Percentiles rank a stretch among this genome's conserved stretches.
phyloP scores from a whole-genome alignment of 2,329 filamentous ascomycete species.

The Kalaharituber pfeilii region DNA sequence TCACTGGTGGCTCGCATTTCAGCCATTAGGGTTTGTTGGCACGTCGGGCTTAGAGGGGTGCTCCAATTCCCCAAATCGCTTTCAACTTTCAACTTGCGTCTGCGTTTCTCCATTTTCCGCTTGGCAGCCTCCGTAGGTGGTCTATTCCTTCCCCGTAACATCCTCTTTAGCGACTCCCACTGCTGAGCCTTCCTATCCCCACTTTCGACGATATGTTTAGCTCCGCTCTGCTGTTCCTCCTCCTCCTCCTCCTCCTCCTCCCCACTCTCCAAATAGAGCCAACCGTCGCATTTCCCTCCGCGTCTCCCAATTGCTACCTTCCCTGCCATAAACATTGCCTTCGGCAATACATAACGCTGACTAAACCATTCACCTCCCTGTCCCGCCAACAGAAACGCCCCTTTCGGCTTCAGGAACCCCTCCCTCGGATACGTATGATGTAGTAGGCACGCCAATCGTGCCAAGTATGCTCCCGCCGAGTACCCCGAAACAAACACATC shows the following conservation, averaged over 20 bases:
- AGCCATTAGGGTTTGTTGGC: not conserved
- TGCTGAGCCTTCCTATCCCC: too few species aligned
- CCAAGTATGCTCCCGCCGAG: slow-evolving; percentile 11
- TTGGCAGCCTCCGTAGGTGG: too few species aligned
- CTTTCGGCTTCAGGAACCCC: not conserved
- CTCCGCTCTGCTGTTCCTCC: too few species aligned
- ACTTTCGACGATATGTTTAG: not conserved
- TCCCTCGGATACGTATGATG: too few species aligned
- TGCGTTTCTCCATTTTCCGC: too few species aligned
- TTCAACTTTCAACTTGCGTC: not conserved
- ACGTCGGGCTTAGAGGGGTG: not conserved
- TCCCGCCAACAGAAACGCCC: not conserved
- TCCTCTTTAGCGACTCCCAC: too few species aligned
- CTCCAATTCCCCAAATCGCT: not conserved
- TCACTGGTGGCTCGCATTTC: not conserved
- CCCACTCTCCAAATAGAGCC: not conserved
- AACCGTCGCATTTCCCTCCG: not conserved
- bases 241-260: too few species aligned
- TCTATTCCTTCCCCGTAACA: too few species aligned
- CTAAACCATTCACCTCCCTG: not conserved
- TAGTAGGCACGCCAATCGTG: slow-evolving; percentile 8
- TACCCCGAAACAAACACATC: slow-evolving; percentile 10
- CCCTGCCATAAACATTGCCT: too few species aligned
- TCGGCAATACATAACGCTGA: not conserved
- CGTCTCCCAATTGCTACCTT: too few species aligned